These are phyloP conservation scores for Terana coerulea DNA, from an alignment of 768 basidiomycete genomes.

Conservation along the genomic window DNA sequence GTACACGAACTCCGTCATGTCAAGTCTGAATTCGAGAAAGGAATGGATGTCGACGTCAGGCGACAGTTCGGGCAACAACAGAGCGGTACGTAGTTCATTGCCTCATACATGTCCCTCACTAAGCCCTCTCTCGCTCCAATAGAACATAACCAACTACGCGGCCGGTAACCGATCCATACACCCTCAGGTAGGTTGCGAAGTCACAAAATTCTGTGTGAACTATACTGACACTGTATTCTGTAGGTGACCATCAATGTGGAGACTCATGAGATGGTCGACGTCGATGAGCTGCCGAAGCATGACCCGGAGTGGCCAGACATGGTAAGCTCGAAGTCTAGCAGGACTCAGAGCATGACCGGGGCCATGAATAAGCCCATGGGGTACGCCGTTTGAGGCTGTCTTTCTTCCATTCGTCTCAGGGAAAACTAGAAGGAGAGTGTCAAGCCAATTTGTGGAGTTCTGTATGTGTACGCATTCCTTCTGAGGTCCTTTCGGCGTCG, in stretches of 20 bases:
- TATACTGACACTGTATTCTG: background rate
- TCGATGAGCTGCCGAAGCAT: conserved; percentile 2
- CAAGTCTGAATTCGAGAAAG: conserved; percentile 11
- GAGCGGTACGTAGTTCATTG: background rate
- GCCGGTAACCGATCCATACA: background rate
- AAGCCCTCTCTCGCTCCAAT: background rate
- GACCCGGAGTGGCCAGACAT: conserved; percentile 11
- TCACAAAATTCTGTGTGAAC: background rate
- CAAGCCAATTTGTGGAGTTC: too few relatives aligned
- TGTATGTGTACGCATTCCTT: background rate
- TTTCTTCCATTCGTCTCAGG: background rate
- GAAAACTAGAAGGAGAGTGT: background rate
- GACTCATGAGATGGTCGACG: conserved; percentile 13
- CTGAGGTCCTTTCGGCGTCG: background rate
- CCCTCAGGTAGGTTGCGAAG: background rate
- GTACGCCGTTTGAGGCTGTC: background rate
- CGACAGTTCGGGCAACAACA: background rate
- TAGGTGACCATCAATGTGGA: conserved; percentile 16
- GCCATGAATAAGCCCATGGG: background rate
- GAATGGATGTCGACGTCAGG: conserved; percentile 5
- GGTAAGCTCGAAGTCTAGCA: background rate
- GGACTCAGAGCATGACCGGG: background rate
- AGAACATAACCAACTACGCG: background rate
- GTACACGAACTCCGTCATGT: conserved; percentile 12
- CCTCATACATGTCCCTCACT: background rate